These are phyloP conservation scores for Malassezia restricta DNA, from an alignment of 1,284 basidiomycete genomes.

Conservation along the genomic window DNA sequence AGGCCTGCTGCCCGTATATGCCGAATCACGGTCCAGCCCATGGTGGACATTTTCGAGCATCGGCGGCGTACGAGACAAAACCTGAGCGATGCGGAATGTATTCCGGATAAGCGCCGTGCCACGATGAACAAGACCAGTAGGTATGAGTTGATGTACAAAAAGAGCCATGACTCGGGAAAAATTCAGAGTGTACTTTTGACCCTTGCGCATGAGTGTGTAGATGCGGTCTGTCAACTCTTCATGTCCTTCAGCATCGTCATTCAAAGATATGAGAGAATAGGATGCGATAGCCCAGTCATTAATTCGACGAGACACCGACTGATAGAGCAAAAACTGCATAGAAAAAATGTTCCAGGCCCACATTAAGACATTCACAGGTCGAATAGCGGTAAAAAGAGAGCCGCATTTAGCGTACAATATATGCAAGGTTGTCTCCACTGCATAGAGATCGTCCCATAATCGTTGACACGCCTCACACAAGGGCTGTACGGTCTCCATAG, in stretches of 20 bases:
- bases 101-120: slow-evolving; percentile 8
- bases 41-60: background rate
- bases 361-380: slow-evolving; percentile 2
- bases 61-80: slow-evolving; percentile 13
- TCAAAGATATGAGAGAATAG: background rate
- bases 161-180: slow-evolving; percentile 5
- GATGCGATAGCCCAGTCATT: slow-evolving; percentile 8
- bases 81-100: slow-evolving; percentile 19
- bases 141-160: background rate
- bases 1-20: background rate
- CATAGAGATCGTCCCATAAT: slow-evolving; percentile 8
- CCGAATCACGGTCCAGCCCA: background rate
- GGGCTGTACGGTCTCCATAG: background rate
- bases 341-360: slow-evolving; percentile 4
- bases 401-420: background rate
- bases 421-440: background rate
- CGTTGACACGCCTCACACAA: background rate
- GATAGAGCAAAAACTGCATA: slow-evolving; percentile 4
- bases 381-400: background rate
- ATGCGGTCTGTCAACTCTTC: background rate
- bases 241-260: background rate
- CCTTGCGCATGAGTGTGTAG: background rate
- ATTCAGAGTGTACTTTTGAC: slow-evolving; percentile 1
- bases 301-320: background rate
- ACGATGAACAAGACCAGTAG: slow-evolving; percentile 2